Percentiles rank a stretch among this genome's conserved stretches.
phyloP scores from a whole-genome alignment of 2,329 filamentous ascomycete species.

The Blastomyces silverae region DNA sequence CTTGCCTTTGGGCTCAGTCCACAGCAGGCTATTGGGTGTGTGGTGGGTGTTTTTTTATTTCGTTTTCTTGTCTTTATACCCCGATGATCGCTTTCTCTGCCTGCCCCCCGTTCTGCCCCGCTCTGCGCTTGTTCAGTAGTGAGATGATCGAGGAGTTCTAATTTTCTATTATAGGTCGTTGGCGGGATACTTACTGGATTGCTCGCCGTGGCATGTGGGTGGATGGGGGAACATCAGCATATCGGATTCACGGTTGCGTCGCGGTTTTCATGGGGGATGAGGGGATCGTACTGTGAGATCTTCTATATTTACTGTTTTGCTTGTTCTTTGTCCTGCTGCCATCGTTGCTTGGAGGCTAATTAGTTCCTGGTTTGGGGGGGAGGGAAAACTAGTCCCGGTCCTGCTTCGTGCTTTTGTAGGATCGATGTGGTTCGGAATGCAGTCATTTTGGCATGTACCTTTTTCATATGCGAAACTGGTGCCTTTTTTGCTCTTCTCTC shows the following conservation, averaged over 20 bases:
- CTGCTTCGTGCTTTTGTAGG: slow-evolving; percentile 15
- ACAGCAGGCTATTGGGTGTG: slow-evolving; percentile 25
- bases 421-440: slow-evolving; percentile 22
- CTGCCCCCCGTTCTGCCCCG: no score
- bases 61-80: not conserved
- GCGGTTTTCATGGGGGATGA: slow-evolving; percentile 27
- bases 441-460: slow-evolving; percentile 17
- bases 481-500: not conserved
- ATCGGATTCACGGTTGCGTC: slow-evolving; percentile 28
- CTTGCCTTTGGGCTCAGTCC: slow-evolving; percentile 26
- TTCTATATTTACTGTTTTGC: not conserved
- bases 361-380: slow-evolving; percentile 25
- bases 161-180: slow-evolving; percentile 11
- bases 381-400: not conserved
- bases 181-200: slow-evolving; percentile 24
- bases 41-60: slow-evolving; percentile 20
- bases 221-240: slow-evolving; percentile 27
- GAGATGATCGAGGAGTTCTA: not conserved
- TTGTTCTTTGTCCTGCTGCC: not conserved
- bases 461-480: not conserved
- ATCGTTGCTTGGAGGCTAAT: not conserved
- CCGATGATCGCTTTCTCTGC: not conserved
- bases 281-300: slow-evolving; percentile 23
- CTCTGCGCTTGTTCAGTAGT: not conserved
- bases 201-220: slow-evolving; percentile 26